These are phyloP conservation scores for Pichia norvegensis DNA, from an alignment of 1,139 yeast genomes.

Conservation along the genomic window DNA sequence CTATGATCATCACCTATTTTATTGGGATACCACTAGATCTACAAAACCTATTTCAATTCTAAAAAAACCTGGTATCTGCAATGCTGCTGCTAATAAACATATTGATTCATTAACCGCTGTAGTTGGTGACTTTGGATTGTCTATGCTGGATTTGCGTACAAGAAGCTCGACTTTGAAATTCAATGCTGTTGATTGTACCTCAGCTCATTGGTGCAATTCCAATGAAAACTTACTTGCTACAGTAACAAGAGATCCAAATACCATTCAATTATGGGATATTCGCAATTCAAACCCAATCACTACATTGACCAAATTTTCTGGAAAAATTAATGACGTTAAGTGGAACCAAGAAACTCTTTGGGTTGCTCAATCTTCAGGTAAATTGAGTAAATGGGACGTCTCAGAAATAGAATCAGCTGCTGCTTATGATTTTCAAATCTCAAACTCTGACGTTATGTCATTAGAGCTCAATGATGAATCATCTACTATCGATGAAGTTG, in stretches of 20 bases:
- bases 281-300: slow-evolving; percentile 50
- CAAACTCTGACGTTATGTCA: slow-evolving; percentile 9
- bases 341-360: slow-evolving; percentile 47
- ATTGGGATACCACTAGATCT: slow-evolving; percentile 61
- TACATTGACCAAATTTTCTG: slow-evolving; percentile 49
- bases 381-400: slow-evolving; percentile 66
- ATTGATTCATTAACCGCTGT: slow-evolving; percentile 51
- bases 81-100: slow-evolving; percentile 44
- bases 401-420: slow-evolving; percentile 3
- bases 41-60: slow-evolving; percentile 48
- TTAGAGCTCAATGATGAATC: slow-evolving; percentile 1
- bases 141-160: slow-evolving; percentile 59
- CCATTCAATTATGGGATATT: slow-evolving; percentile 67
- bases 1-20: slow-evolving; percentile 56
- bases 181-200: slow-evolving; percentile 28
- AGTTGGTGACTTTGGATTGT: slow-evolving; percentile 64
- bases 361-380: slow-evolving; percentile 66
- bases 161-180: neutral
- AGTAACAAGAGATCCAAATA: slow-evolving; percentile 43
- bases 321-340: slow-evolving; percentile 46
- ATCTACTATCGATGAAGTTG: neutral
- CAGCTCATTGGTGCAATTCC: slow-evolving; percentile 56
- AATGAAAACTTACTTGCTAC: slow-evolving; percentile 61
- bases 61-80: slow-evolving; percentile 42
- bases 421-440: slow-evolving; percentile 3